A percentile compares a stretch with the other conserved stretches of the same genome.
Conservation (phyloP, 2,329 filamentous ascomycete species). For the Triangularia setosa region DNA sequence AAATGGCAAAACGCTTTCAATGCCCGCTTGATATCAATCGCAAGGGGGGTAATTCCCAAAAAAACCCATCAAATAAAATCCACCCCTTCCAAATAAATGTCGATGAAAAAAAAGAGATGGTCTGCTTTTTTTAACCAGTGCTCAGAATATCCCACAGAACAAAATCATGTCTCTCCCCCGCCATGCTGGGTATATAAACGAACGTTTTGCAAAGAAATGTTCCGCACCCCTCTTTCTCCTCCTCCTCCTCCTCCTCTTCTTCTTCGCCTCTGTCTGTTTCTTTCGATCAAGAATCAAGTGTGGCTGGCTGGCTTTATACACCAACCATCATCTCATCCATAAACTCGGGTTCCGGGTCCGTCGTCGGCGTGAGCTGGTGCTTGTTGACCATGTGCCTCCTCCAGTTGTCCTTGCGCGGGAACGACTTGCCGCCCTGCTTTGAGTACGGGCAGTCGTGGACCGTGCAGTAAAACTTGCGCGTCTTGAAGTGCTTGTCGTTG, state of each 20-base stretch:
- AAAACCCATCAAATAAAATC: too few species aligned
- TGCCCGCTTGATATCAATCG: not conserved
- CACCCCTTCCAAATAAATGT: not conserved
- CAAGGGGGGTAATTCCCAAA: too few species aligned
- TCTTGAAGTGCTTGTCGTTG: constrained; percentile 59
- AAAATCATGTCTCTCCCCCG: not conserved
- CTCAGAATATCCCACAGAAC: not conserved
- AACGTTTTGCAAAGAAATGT: not conserved
- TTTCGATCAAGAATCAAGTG: too few species aligned
- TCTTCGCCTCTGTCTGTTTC: too few species aligned
- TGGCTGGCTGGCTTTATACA: constrained; percentile 21
- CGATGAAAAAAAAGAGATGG: not conserved
- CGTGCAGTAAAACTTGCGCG: constrained; percentile 56
- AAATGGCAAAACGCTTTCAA: not conserved
- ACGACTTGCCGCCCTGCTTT: constrained; percentile 53
- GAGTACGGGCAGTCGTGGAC: constrained; percentile 53
- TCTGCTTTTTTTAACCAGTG: not conserved
- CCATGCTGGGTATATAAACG: not conserved
- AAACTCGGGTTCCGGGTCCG: constrained; percentile 43
- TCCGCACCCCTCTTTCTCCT: not conserved
- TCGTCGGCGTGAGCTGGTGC: constrained; percentile 38
- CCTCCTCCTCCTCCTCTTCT: too few species aligned
- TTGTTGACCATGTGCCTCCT: constrained; percentile 60
- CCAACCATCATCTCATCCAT: constrained; percentile 35
- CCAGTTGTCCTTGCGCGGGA: constrained; percentile 61